phyloP scores from a whole-genome alignment of 2,329 filamentous ascomycete species.

The Trichoderma simmonsii region DNA sequence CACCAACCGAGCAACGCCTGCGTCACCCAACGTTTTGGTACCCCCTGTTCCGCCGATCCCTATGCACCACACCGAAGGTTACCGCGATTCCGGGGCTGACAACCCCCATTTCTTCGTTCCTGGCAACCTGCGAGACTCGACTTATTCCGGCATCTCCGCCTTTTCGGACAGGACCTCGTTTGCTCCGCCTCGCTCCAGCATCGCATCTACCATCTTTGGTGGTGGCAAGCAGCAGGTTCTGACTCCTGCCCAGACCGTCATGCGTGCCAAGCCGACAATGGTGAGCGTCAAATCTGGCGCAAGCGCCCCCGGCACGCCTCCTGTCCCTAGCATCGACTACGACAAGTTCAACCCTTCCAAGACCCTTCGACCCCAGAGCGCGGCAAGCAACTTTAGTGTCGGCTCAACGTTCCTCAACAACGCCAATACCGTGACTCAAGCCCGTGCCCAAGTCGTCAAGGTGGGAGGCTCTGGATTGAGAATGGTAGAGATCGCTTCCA shows the following conservation, averaged over 20 bases:
- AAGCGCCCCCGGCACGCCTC: slow-evolving; percentile 58
- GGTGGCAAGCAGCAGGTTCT: slow-evolving; percentile 84
- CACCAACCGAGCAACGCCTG: slow-evolving; percentile 82
- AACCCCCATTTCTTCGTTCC: slow-evolving; percentile 94
- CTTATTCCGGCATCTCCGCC: slow-evolving; percentile 74
- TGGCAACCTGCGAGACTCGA: slow-evolving; percentile 84
- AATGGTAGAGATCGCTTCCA: slow-evolving; percentile 41
- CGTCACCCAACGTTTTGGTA: slow-evolving; percentile 76
- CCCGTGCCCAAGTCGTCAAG: slow-evolving; percentile 58
- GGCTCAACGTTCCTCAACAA: slow-evolving; percentile 67
- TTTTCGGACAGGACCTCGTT: slow-evolving; percentile 61
- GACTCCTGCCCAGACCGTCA: slow-evolving; percentile 79
- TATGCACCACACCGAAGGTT: slow-evolving; percentile 52
- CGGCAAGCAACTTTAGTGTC: slow-evolving; percentile 60
- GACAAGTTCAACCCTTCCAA: slow-evolving; percentile 49
- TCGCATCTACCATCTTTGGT: slow-evolving; percentile 91
- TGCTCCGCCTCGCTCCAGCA: slow-evolving; percentile 63
- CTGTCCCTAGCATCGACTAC: slow-evolving; percentile 69
- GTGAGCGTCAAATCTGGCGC: slow-evolving; percentile 81
- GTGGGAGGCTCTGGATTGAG: slow-evolving; percentile 49
- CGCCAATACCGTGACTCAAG: slow-evolving; percentile 57
- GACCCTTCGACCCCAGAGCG: slow-evolving; percentile 47
- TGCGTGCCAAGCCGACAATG: slow-evolving; percentile 84
- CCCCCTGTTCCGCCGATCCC: slow-evolving; percentile 95
- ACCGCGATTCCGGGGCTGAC: slow-evolving; percentile 52